A percentile compares a stretch with the other conserved stretches of the same genome.
phyloP scores from a whole-genome alignment of 495 filamentous ascomycete genomes.

The Penicillium macrosclerotiorum region DNA sequence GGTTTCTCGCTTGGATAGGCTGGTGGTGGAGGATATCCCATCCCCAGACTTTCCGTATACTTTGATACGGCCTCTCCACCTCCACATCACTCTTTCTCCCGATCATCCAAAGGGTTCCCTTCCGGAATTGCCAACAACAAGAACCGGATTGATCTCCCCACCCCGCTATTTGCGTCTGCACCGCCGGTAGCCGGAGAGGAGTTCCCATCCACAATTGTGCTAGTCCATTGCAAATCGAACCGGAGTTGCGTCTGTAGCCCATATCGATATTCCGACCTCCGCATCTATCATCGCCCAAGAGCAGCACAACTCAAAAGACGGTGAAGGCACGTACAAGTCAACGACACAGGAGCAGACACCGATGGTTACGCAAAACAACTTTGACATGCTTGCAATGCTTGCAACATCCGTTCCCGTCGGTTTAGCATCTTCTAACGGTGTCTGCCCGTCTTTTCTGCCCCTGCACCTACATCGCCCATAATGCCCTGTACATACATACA shows the following conservation, averaged over 20 bases:
- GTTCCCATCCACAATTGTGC: conserved; percentile 8
- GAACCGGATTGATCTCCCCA: not conserved
- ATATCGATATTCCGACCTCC: conserved; percentile 27
- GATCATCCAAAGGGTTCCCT: conserved; percentile 1
- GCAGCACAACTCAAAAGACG: conserved; percentile 26
- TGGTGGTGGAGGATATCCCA: too few relatives aligned
- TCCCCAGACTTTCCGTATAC: too few relatives aligned
- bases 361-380: conserved; percentile 6
- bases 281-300: conserved; percentile 14
- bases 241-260: conserved; percentile 22
- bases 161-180: conserved; percentile 23
- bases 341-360: conserved; percentile 2
- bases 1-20: too few relatives aligned
- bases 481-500: not conserved
- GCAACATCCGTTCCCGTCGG: not conserved
- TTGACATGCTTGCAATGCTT: conserved; percentile 1
- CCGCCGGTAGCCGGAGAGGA: conserved; percentile 21
- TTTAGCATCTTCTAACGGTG: not conserved
- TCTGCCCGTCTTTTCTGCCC: too few relatives aligned
- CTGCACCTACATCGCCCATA: too few relatives aligned
- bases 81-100: too few relatives aligned
- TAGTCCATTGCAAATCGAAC: conserved; percentile 20
- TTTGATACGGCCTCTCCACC: too few relatives aligned
- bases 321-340: conserved; percentile 19
- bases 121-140: not conserved